Conservation (phyloP, 2,329 filamentous ascomycete species). For the Penicillium digitatum region DNA sequence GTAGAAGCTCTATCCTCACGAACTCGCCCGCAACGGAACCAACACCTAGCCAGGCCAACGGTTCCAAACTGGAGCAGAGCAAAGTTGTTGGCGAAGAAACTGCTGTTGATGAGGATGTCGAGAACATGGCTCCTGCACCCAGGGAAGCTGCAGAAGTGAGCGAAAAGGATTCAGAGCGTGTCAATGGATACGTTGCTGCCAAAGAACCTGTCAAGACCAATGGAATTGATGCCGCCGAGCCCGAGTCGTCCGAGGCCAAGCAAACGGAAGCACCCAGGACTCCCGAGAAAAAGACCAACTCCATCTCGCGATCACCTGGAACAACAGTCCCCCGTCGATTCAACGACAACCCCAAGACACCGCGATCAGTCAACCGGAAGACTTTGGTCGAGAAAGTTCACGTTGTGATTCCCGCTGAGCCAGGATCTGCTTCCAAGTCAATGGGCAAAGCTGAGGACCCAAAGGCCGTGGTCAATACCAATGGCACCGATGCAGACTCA, state of each 20-base stretch:
- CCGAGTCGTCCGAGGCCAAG: constrained; percentile 5
- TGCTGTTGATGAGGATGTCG: constrained; percentile 11
- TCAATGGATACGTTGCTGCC: constrained; percentile 8
- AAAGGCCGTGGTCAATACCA: constrained; percentile 10
- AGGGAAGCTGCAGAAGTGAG: constrained; percentile 7
- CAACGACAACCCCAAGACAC: constrained; percentile 13
- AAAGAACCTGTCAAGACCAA: constrained; percentile 12
- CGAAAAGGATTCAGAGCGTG: constrained; percentile 1
- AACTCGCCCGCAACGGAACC: constrained; percentile 31
- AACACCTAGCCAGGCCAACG: constrained; percentile 23
- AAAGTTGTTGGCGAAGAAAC: constrained; percentile 13
- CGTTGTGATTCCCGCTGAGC: constrained; percentile 29
- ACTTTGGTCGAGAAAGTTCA: constrained; percentile 24
- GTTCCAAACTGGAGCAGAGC: constrained; percentile 14
- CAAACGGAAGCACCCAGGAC: constrained; percentile 9
- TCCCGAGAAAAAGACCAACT: constrained; percentile 15
- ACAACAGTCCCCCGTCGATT: constrained; percentile 14
- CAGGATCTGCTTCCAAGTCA: constrained; percentile 16
- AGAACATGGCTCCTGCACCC: constrained; percentile 7
- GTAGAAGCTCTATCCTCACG: constrained; percentile 34
- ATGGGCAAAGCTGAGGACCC: constrained; percentile 13
- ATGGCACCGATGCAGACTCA: constrained; percentile 20
- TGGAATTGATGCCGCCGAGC: constrained; percentile 4
- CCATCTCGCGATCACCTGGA: constrained; percentile 15
- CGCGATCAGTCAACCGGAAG: constrained; percentile 21